Evolutionary conservation across 306 rosid genomes (phyloP), one percentile per base, ranked within the genome.

Genomic region (Vigna trinervia): DNA sequence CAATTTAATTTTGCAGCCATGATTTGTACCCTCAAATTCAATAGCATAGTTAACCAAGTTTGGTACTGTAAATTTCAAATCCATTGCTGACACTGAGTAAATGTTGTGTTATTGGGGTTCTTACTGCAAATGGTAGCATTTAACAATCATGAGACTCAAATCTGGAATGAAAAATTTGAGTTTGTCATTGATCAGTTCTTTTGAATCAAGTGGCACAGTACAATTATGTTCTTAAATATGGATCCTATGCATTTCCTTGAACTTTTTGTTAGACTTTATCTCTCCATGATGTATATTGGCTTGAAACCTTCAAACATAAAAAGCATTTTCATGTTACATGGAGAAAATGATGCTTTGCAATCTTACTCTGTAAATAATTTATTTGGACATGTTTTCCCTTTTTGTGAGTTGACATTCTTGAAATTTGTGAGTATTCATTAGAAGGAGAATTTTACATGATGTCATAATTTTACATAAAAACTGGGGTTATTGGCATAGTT

Each of bases 71-170:
- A n/a, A n/a, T 51, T 22, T 51, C 22, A 51, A 19, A 51, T 45
- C 22, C 56, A n/a, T 39, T 41, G n/a, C 13, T 57, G 51, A 60
- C 28, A n/a, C 47, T 60, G 73, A 32, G 48, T 79, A 43, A 60
- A 79, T 71, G 23, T 59, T 75, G 57, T 71, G 59, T 70, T 52
- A 41, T 30, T 67, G 28, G 58, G 80, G 54, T 90, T 84, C 61
- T 64, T 83, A 62, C 61, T 71, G 72, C 87, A 95, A 96, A 92
- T 90, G 97, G 97, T 97, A 23, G 97, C 97, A 68, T 90, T 89
- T 85, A 95, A 92, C 85, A 95, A 90, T 83, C 97, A 92, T 82
- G 99, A 92, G 89, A 96, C 99, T 79, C 90, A 88, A 73, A 26
- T 87, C 26, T 89, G 97, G 97, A 95, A 84, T 80, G 93, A 92